Base-by-base conservation (phyloP, 805 yeast species). In the Candida wancherniae region DNA sequence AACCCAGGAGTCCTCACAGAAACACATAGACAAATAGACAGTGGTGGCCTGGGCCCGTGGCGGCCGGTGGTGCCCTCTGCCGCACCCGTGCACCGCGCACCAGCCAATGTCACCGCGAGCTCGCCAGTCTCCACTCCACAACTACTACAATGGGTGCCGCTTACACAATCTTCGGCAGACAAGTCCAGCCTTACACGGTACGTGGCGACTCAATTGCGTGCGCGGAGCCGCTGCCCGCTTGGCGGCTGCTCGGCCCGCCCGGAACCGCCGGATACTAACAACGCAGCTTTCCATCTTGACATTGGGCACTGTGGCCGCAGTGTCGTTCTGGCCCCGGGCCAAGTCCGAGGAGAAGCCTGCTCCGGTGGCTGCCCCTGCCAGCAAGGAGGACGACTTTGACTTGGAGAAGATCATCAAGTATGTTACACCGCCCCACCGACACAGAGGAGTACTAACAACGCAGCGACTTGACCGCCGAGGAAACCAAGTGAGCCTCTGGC, bases 131-230 rank as follows among this genome's bases (percentile, higher is more conserved):
- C 12, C 20, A 6, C 9, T n/a, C 28, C 11, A 27, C 31, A 24
- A 15, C 28, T 15, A 28, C 19, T 32, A 44, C 20, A 34, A 64
- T 64, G 70, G 69, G 56, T 44, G 51, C 67, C 29, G 59, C 67
- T 38, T 64, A 64, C 40, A 61, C 64, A 28, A 57, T 64, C 33
- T 57, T 64, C 25, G 71, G 71, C 34, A 64, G 42, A 51, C 67
- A 64, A 53, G 71, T 64, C 39, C 69, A 66, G 36, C 55, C 71
- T 23, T 68, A 64, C 45, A 44, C 61, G 37, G 71, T 64, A 63
- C 14, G 71, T 61, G 24, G 14, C n/a, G 10, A 4, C 12, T 11
- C 14, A 35, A 4, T 14, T 3, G 3, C 7, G 25, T 22, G 24
- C n/a, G n/a, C n/a, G n/a, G n/a, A n/a, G n/a, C n/a, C n/a, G n/a